A percentile compares a stretch with the other conserved stretches of the same genome.
Conservation (phyloP, 768 basidiomycete species). For the Boletus vermiculosoides region DNA sequence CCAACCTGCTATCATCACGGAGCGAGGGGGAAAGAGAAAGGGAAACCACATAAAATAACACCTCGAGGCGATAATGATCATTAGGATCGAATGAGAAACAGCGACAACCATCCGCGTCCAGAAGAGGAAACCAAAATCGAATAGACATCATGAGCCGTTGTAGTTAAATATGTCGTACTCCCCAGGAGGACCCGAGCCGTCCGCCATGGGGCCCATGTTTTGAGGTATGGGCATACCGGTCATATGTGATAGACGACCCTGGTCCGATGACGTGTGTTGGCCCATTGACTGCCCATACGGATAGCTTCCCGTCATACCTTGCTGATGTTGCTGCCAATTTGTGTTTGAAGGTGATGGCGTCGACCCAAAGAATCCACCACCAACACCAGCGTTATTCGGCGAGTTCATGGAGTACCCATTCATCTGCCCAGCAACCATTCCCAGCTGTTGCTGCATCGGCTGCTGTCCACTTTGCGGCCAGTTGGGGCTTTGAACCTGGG, state of each 20-base stretch:
- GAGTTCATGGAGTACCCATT: conserved; percentile 36
- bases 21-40: conserved; percentile 2
- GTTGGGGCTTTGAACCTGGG: conserved; percentile 42
- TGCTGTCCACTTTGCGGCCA: conserved; percentile 58
- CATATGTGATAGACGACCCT: conserved; percentile 45
- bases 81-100: conserved; percentile 17
- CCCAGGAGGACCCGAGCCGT: conserved; percentile 38
- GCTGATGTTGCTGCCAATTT: conserved; percentile 30
- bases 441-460: conserved; percentile 42
- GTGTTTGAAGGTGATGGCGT: conserved; percentile 26
- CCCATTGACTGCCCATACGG: conserved; percentile 29
- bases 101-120: conserved; percentile 20
- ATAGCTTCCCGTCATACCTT: conserved; percentile 30
- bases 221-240: conserved; percentile 50
- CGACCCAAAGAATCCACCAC: conserved; percentile 26
- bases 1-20: conserved; percentile 8
- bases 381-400: conserved; percentile 35
- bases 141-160: conserved; percentile 39
- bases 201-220: conserved; percentile 42
- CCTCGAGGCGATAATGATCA: conserved; percentile 29
- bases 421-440: conserved; percentile 37
- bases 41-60: conserved; percentile 21
- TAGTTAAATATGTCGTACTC: conserved; percentile 65
- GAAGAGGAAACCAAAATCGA: conserved; percentile 13
- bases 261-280: conserved; percentile 28